phyloP scores from a whole-genome alignment of 768 basidiomycete species.

The Mycena polygramma region DNA sequence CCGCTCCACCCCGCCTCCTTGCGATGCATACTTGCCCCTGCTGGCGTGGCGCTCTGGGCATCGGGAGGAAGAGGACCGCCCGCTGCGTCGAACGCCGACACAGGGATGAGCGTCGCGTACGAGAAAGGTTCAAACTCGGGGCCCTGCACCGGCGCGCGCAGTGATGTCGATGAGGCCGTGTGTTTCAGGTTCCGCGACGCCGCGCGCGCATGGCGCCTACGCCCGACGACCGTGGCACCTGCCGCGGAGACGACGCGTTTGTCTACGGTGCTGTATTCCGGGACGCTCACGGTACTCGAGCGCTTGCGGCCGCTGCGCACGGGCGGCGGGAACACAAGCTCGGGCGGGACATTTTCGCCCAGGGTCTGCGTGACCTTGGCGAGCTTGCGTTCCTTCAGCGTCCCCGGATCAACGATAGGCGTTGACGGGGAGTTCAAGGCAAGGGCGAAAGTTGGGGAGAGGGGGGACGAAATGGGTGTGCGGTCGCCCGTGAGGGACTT shows the following conservation, averaged over 20 bases:
- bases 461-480: conserved; percentile 27
- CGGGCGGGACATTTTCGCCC: conserved; percentile 40
- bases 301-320: conserved; percentile 29
- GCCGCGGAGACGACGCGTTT: not conserved
- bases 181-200: conserved; percentile 18
- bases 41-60: no score
- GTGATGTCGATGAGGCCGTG: conserved; percentile 29
- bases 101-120: conserved; percentile 25
- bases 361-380: conserved; percentile 35
- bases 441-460: conserved; percentile 25
- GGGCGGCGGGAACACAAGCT: conserved; percentile 26
- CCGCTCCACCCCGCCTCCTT: conserved; percentile 36
- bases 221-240: conserved; percentile 10
- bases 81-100: not conserved
- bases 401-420: conserved; percentile 23
- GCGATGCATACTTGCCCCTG: conserved; percentile 18
- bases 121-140: conserved; percentile 32
- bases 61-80: not conserved
- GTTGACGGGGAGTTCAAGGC: conserved; percentile 12
- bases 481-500: conserved; percentile 3
- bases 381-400: conserved; percentile 31
- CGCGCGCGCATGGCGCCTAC: conserved; percentile 19
- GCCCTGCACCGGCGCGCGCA: not conserved
- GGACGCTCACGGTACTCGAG: conserved; percentile 33
- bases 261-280: conserved; percentile 15